phyloP scores from a whole-genome alignment of 1,284 basidiomycete species.

The Chalciporus sp. region DNA sequence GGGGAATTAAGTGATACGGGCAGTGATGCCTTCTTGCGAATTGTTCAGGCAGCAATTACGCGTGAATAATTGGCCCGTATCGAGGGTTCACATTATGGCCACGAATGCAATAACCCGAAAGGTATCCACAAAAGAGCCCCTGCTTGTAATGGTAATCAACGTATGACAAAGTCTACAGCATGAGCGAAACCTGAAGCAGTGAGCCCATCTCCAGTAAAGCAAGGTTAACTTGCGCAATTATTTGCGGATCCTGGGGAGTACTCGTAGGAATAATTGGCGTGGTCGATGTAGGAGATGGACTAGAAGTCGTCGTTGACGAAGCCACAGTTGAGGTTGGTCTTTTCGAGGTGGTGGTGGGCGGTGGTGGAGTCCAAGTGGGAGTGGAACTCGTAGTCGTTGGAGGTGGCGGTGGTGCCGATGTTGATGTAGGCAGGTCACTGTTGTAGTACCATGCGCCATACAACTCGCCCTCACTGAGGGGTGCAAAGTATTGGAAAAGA shows the following conservation, averaged over 20 bases:
- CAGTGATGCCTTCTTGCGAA: conserved; percentile 23
- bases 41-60: conserved; percentile 30
- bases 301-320: conserved; percentile 7
- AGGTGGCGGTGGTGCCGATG: conserved; percentile 14
- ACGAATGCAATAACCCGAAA: not conserved
- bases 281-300: conserved; percentile 13
- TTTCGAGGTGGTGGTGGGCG: conserved; percentile 7
- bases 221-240: conserved; percentile 26
- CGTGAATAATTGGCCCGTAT: conserved; percentile 17
- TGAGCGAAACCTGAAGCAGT: conserved; percentile 21
- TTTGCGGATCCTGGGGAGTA: conserved; percentile 21
- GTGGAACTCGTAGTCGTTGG: conserved; percentile 12
- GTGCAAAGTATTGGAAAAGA: conserved; percentile 49
- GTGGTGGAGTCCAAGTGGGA: conserved; percentile 13
- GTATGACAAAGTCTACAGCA: conserved; percentile 2
- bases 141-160: not conserved
- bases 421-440: conserved; percentile 21
- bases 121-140: not conserved
- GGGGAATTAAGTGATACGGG: conserved; percentile 17
- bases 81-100: not conserved
- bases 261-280: conserved; percentile 13
- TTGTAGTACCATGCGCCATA: conserved; percentile 43
- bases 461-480: conserved; percentile 37
- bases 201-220: conserved; percentile 27
- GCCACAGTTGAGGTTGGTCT: conserved; percentile 6